These are phyloP conservation scores for Hyphodiscus sp. DNA, from an alignment of 2,329 filamentous ascomycete species.

Conservation along the genomic window DNA sequence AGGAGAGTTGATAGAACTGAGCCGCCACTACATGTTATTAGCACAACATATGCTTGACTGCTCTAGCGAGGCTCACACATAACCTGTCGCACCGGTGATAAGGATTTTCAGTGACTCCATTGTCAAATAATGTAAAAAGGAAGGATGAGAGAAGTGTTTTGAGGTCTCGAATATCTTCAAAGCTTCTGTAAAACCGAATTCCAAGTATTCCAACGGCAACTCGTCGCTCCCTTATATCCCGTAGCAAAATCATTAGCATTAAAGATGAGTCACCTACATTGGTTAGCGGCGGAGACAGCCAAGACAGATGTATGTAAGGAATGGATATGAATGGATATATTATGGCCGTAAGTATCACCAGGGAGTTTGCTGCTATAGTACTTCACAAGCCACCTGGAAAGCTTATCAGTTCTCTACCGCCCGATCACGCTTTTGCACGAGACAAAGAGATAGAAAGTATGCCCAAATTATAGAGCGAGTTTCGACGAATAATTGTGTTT, in stretches of 20 bases:
- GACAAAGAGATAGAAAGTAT: too few species aligned
- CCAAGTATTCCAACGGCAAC: background rate
- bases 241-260: background rate
- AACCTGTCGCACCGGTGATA: slow-evolving; percentile 15
- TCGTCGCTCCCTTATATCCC: background rate
- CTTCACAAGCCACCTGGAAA: too few species aligned
- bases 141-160: background rate
- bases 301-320: background rate
- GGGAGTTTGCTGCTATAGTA: too few species aligned
- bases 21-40: slow-evolving; percentile 9
- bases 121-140: too few species aligned
- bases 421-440: too few species aligned
- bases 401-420: too few species aligned
- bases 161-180: background rate
- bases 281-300: background rate
- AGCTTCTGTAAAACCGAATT: background rate
- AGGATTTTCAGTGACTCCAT: slow-evolving; percentile 10
- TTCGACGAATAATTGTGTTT: too few species aligned
- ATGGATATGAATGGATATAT: too few species aligned
- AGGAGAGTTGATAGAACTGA: slow-evolving; percentile 11
- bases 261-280: background rate
- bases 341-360: too few species aligned
- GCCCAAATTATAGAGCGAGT: too few species aligned
- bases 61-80: slow-evolving; percentile 7
- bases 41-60: background rate